Base-by-base conservation (phyloP, 2,329 filamentous ascomycete genomes). In the Alternaria brassicicola region DNA sequence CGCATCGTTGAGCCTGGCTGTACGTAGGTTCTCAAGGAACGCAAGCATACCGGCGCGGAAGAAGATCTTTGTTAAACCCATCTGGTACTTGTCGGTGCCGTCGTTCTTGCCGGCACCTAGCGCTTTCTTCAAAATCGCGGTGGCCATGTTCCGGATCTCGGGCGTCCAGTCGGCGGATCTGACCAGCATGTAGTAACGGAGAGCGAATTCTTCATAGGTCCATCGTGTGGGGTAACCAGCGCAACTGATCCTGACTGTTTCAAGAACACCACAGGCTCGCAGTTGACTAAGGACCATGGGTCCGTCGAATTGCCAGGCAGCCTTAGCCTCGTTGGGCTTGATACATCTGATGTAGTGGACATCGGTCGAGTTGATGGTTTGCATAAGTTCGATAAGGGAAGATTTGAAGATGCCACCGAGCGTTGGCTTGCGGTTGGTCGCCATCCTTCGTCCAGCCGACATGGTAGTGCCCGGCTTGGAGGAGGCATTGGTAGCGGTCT, bases 301-400 rank as follows among this genome's bases (percentile, higher is more conserved):
- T 0, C 95, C 95, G 76, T 99, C 95, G 62, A 98, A 99, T 71
- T 96, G 94, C 95, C 95, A 99, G 0, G 95, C 88, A 72, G 91
- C 91, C 79, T 99, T 99, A 49, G 88, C 92, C 80, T 99, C 95
- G 76, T 99, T 99, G 30, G 95, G 95, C 81, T 99, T 99, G 80
- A 99, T 98, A 78, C 95, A 99, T 68, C 95, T 89, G 74, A 99
- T 99, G 79, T 99, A 99, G 79, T 99, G 95, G 19, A 98, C 95
- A 76, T 99, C 95, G 3, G 95, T 99, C 67, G 91, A 93, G 78
- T 96, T 97, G 79, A 99, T 99, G 5, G 95, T 99, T 76, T 88
- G 85, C 94, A 99, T 99, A 50, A 99, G 86, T 79, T 99, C 95
- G 69, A 99, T 98, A 71, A 99, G 83, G 8, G 95, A 98, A 3